Evolutionary conservation across 768 basidiomycete species (phyloP), one percentile per base, ranked within the genome.

Genomic region (Pilatotrama ljubarskyi): DNA sequence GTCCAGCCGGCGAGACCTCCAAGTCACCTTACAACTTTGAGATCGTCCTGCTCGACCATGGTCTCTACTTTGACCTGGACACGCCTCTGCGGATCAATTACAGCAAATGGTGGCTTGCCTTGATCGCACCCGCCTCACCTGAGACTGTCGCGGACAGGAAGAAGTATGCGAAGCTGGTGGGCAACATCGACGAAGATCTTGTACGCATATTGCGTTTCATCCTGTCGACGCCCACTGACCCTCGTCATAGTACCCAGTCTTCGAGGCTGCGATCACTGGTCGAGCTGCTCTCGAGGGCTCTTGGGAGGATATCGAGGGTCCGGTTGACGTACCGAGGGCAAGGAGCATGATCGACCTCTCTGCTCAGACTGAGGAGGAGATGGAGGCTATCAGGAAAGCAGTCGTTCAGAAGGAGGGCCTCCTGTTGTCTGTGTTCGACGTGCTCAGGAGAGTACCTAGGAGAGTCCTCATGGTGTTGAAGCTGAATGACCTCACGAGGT

Each of bases 231-330:
- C 3, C 1, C 25, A 17, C 37, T 47, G 11, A 43, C 44, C 4
- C 13, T 2, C 24, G 4, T 26, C 53, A 0, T 68, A 95, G 90
- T 98, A 97, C 70, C 91, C 94, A 9, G 82, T 97, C 11, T 95
- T 98, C 62, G 94, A 98, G 73, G 92, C 93, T 20, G 95, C 95
- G 14, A 87, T 98, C 44, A 98, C 95, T n/a, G 89, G 87, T 63
- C 83, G 94, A 41, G 86, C 91, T 17, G 85, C 84, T 1, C 73
- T 96, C 55, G 83, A 86, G 69, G 88, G 86, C 32, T 78, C 83
- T 6, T 82, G 80, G 78, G 78, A 80, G 14, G 77, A 80, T 17
- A 17, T 74, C 18, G 74, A 72, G 10, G 71, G 73, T 3, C 69
- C 76, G 18, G 64, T 74, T 17, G 69, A 69, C 24, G 63, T 86